These are phyloP conservation scores for Melanomma pulvis-pyrius DNA, from an alignment of 495 filamentous ascomycete species.

Conservation along the genomic window DNA sequence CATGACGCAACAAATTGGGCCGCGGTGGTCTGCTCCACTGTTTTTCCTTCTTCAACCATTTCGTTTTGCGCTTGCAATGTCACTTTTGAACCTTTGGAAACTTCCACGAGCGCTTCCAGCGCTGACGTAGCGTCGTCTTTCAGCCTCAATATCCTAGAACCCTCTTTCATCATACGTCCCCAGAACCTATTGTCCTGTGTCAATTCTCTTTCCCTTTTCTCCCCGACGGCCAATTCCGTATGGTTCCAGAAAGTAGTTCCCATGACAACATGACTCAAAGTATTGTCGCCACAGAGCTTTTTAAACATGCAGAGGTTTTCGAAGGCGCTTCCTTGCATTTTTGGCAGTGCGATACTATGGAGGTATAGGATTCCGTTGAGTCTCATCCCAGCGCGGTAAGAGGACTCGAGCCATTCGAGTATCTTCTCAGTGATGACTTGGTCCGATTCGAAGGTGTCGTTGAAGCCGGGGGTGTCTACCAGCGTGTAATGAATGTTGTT, in stretches of 20 bases:
- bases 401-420: constrained; percentile 4
- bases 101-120: constrained; percentile 18
- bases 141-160: constrained; percentile 7
- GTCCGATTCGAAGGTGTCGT: constrained; percentile 16
- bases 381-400: constrained; percentile 6
- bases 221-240: neutral
- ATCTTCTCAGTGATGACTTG: constrained; percentile 3
- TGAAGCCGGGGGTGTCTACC: constrained; percentile 25
- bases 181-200: constrained; percentile 40
- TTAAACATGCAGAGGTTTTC: constrained; percentile 20
- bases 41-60: constrained; percentile 37
- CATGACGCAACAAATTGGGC: constrained; percentile 2
- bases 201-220: constrained; percentile 7
- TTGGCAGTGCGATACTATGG: constrained; percentile 9
- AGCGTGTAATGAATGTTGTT: constrained; percentile 23
- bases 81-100: constrained; percentile 36
- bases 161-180: constrained; percentile 28
- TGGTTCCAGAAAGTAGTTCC: constrained; percentile 20
- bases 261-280: constrained; percentile 11
- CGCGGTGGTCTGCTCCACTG: constrained; percentile 39
- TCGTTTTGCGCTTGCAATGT: constrained; percentile 42
- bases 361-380: constrained; percentile 25
- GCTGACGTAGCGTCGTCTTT: neutral
- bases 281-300: constrained; percentile 22
- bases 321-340: constrained; percentile 7